Evolutionary conservation across 1,284 basidiomycete genomes (phyloP).

Genomic region (Moesziomyces sp.): DNA sequence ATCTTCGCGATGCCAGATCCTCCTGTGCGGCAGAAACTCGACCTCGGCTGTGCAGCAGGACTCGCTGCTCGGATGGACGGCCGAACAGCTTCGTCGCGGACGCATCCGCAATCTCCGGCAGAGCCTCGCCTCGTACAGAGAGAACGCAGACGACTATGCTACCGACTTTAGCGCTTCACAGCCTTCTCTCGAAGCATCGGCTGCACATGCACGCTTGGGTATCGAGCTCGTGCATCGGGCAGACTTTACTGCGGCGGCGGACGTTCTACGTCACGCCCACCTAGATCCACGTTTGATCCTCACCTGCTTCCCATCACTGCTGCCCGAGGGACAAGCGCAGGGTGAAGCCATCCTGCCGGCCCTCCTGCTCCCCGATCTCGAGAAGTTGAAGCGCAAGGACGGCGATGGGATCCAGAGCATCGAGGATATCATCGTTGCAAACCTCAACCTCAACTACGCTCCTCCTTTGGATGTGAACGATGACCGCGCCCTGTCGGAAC

Average conservation of each 20-base stretch:
- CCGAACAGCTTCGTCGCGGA: constrained; percentile 27
- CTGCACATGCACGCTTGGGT: constrained; percentile 31
- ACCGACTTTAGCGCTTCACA: constrained; percentile 1
- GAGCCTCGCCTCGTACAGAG: constrained; percentile 11
- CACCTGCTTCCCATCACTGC: constrained; percentile 22
- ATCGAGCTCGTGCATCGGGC: constrained; percentile 37
- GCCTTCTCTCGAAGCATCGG: constrained; percentile 18
- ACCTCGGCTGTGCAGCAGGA: constrained; percentile 30
- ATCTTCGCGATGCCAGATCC: constrained; percentile 15
- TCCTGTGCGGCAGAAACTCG: constrained; percentile 42
- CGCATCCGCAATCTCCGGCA: constrained; percentile 22
- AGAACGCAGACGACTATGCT: neutral
- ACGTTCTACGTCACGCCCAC: constrained; percentile 20
- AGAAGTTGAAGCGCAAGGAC: constrained; percentile 5
- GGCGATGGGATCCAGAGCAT: constrained; percentile 14
- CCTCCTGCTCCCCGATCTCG: constrained; percentile 12
- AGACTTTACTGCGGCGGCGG: constrained; percentile 36
- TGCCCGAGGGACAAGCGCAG: neutral
- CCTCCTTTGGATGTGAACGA: constrained; percentile 33
- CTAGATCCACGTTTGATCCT: constrained; percentile 48
- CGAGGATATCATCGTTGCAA: constrained; percentile 25
- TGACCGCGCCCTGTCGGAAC: constrained; percentile 15
- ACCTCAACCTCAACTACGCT: constrained; percentile 52
- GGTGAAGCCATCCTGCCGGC: constrained; percentile 31
- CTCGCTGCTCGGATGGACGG: constrained; percentile 16